Base-by-base conservation (phyloP, 208 protist species). In the Leishmania tropica region DNA sequence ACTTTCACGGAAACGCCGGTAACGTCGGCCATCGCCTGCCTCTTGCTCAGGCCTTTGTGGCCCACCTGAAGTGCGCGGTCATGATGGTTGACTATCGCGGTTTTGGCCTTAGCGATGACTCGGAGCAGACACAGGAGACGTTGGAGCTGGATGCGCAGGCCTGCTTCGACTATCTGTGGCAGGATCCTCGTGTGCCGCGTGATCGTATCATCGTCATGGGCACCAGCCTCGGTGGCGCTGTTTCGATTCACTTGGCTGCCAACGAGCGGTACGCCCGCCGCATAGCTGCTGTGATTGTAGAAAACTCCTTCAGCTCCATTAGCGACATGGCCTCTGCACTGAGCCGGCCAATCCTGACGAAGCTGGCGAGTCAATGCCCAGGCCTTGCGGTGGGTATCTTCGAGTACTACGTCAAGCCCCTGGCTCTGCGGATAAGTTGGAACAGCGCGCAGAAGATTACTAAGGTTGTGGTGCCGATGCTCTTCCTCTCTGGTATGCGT, bases 1-100 rank as follows among this genome's bases (percentile, higher is more conserved):
- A 97, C 87, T 98, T 98, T 78, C 95, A 98, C 81, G 96, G 96
- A 60, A 98, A 98, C 72, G 94, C 96, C 3, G 95, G 96, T 42
- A 98, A 98, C 83, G 94, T 97, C 17, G 95, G 95, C 37, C 94
- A 98, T 80, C 89, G 95, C 56, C 88, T 98, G 17, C 87, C 85
- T 3, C 85, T 96, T 73, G 94, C 94, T 15, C 67, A 81, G 48
- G 68, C 90, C 45, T 83, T 98, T 17, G 85, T 93, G 21, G 58
- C 81, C 28, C 75, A 84, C 17, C 76, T 94, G 45, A 78, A 83
- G 7, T 96, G 93, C 83, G 92, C 89, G 15, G 91, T 98, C 56
- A 81, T 98, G 67, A 94, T 98, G 93, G 79, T 98, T 24, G 94
- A 98, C 83, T 98, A 98, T 86, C 88, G 96, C 35, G 96, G 95